Conservation (phyloP, 176 grass and related monocot genomes). For the Saccharum spontaneum region DNA sequence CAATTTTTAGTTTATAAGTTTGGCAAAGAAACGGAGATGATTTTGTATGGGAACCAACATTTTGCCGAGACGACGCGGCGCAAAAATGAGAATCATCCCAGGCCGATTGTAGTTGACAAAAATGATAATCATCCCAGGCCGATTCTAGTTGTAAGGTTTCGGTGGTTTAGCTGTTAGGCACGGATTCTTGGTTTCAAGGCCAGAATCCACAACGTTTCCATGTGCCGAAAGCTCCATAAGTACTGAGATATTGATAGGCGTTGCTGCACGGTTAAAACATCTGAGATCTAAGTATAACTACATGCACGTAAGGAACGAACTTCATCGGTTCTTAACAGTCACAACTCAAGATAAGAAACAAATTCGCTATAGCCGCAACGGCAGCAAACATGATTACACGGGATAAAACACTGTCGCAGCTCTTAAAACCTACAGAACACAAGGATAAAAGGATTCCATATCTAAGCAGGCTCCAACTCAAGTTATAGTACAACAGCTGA, state of each 20-base stretch:
- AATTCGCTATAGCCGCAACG: conserved; percentile 16
- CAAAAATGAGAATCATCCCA: too few species aligned
- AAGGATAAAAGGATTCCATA: not conserved
- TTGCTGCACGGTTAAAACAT: conserved; percentile 7
- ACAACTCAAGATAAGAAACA: conserved; percentile 25
- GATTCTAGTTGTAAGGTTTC: not conserved
- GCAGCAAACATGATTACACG: conserved; percentile 24
- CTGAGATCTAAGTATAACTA: conserved; percentile 29
- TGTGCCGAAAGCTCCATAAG: not conserved
- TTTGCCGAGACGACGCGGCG: too few species aligned
- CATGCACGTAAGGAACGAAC: not conserved
- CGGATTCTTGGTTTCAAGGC: not conserved
- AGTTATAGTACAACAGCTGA: conserved; percentile 50
- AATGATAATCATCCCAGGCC: not conserved
- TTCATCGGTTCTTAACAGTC: not conserved
- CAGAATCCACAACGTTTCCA: not conserved
- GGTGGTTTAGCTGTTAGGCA: not conserved
- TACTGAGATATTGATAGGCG: not conserved
- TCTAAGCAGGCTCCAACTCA: conserved; percentile 35
- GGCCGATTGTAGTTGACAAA: not conserved
- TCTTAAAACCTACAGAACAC: conserved; percentile 28
- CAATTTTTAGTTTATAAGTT: too few species aligned
- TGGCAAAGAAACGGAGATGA: too few species aligned
- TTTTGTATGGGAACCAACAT: too few species aligned
- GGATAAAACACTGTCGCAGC: conserved; percentile 8